A percentile compares a stretch with the other conserved stretches of the same genome.
phyloP scores from a whole-genome alignment of 1,139 yeast species.

The Taphrina deformans region DNA sequence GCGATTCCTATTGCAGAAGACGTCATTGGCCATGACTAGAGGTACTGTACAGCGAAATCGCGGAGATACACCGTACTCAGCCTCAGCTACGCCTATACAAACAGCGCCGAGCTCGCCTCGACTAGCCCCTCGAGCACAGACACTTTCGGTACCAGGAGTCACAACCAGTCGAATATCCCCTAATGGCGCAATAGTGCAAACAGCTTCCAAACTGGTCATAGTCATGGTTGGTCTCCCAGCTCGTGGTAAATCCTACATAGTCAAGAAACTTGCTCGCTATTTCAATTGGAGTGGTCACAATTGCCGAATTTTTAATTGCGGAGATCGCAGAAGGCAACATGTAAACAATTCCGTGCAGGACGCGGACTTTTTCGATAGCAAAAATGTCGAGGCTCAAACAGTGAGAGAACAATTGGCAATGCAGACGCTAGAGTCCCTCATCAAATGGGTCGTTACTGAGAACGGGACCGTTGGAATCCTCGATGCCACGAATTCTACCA shows the following conservation, averaged over 20 bases:
- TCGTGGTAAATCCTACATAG: conserved; percentile 86
- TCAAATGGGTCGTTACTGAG: conserved; percentile 76
- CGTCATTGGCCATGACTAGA: conserved; percentile 12
- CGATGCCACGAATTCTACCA: conserved; percentile 93
- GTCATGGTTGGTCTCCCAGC: conserved; percentile 96
- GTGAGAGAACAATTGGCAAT: conserved; percentile 93
- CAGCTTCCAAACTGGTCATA: conserved; percentile 63
- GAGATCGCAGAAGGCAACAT: conserved; percentile 71
- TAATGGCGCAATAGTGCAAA: conserved; percentile 29
- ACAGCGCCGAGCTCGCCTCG: conserved; percentile 32
- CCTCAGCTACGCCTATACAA: conserved; percentile 30
- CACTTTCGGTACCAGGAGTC: conserved; percentile 89
- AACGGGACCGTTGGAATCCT: conserved; percentile 91
- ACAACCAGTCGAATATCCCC: conserved; percentile 81
- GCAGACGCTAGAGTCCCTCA: conserved; percentile 82
- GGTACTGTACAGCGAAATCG: background rate
- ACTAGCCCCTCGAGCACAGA: conserved; percentile 42
- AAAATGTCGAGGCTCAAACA: conserved; percentile 62
- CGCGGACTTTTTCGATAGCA: conserved; percentile 86
- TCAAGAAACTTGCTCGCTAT: conserved; percentile 83
- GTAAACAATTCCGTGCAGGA: conserved; percentile 37
- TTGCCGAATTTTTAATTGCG: conserved; percentile 87
- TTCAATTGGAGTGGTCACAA: conserved; percentile 91
- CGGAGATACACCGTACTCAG: conserved; percentile 27
- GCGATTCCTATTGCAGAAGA: conserved; percentile 26